These are phyloP conservation scores for Meyerozyma carpophila DNA, from an alignment of 1,139 yeast species.

Conservation along the genomic window DNA sequence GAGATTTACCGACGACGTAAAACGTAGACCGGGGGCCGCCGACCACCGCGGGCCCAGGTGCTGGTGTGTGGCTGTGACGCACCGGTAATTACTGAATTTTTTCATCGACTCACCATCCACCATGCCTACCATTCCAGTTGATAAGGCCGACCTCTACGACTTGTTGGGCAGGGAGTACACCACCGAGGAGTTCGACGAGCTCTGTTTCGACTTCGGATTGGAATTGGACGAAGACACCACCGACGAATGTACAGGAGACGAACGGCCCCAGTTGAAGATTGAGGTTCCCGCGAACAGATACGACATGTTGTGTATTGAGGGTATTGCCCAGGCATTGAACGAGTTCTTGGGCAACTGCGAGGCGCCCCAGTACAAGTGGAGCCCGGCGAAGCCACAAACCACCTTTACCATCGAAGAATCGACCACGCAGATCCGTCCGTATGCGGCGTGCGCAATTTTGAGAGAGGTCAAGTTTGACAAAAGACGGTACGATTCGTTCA, in stretches of 20 bases:
- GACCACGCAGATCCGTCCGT: slow-evolving; percentile 75
- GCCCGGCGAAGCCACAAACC: slow-evolving; percentile 55
- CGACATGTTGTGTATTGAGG: slow-evolving; percentile 97
- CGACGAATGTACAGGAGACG: slow-evolving; percentile 68
- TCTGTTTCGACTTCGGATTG: slow-evolving; percentile 95
- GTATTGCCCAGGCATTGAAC: slow-evolving; percentile 91
- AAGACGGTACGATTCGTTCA: slow-evolving; percentile 88
- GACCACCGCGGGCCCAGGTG: background rate
- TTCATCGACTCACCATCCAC: slow-evolving; percentile 5
- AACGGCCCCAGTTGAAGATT: slow-evolving; percentile 93
- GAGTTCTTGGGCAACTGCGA: slow-evolving; percentile 71
- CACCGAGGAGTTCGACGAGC: slow-evolving; percentile 90
- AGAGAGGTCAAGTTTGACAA: slow-evolving; percentile 78
- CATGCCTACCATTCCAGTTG: slow-evolving; percentile 97
- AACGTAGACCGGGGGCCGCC: background rate
- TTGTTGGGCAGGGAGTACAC: slow-evolving; percentile 77
- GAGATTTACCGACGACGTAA: slow-evolving; percentile 1
- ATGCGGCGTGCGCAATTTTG: slow-evolving; percentile 89
- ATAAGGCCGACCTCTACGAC: slow-evolving; percentile 84
- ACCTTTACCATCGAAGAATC: slow-evolving; percentile 71
- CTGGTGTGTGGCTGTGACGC: background rate
- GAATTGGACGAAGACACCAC: slow-evolving; percentile 96
- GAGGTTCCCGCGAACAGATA: slow-evolving; percentile 98
- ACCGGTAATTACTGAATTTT: background rate
- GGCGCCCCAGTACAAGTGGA: slow-evolving; percentile 63